A percentile compares a stretch with the other conserved stretches of the same genome.
Conservation (phyloP, 140 eudicot genomes). For the Artemisia princeps region DNA sequence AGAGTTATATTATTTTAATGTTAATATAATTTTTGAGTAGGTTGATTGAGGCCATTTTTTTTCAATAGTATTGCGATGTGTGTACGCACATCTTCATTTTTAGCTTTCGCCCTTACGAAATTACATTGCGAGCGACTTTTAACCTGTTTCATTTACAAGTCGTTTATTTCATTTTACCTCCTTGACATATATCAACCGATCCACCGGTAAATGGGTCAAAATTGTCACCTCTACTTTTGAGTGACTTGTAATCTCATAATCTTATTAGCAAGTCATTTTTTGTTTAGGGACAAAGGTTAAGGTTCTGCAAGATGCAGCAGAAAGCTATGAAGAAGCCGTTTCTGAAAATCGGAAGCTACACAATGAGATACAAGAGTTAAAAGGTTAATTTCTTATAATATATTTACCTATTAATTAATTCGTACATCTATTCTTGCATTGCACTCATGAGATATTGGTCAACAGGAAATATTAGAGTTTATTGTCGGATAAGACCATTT, state of each 20-base stretch:
- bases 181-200: neutral
- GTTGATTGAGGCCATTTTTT: neutral
- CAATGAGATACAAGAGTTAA: constrained; percentile 85
- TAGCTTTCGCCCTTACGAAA: no score
- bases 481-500: constrained; percentile 91
- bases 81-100: no score
- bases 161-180: neutral
- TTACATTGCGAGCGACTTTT: neutral
- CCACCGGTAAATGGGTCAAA: no score
- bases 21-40: neutral
- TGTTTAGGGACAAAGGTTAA: constrained; percentile 48
- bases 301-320: constrained; percentile 52
- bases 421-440: constrained; percentile 7
- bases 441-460: constrained; percentile 24
- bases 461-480: constrained; percentile 88
- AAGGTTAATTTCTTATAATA: constrained; percentile 39
- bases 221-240: constrained; percentile 2
- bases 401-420: neutral
- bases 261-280: constrained; percentile 4
- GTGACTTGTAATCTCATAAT: constrained; percentile 12
- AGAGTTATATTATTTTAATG: neutral
- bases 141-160: neutral
- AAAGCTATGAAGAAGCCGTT: constrained; percentile 52
- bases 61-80: no score
- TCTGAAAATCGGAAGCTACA: constrained; percentile 74